These are phyloP conservation scores for Gossypium turneri DNA, from an alignment of 345 rosid species.

Conservation along the genomic window DNA sequence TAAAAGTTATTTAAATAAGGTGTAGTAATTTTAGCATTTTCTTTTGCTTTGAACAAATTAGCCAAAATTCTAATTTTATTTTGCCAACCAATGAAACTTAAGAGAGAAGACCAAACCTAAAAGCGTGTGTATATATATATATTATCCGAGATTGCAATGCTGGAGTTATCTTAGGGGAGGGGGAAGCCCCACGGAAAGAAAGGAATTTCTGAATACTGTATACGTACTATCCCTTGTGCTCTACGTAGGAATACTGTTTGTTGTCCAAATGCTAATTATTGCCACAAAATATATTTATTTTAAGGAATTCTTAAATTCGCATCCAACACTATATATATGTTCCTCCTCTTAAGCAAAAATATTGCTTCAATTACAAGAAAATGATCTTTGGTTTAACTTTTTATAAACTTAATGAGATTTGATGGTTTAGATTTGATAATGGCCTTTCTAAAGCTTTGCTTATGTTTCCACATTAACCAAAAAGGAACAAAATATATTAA, in stretches of 20 bases:
- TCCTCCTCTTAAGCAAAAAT: constrained; percentile 4
- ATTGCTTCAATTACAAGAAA: constrained; percentile 27
- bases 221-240: constrained; percentile 11
- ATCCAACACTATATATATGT: neutral
- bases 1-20: no score
- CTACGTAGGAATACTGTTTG: constrained; percentile 21
- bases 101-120: no score
- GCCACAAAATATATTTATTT: neutral
- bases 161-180: no score
- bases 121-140: no score
- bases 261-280: constrained; percentile 20
- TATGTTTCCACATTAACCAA: constrained; percentile 23
- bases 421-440: constrained; percentile 24
- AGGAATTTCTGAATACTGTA: no score
- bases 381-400: constrained; percentile 12
- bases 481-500: constrained; percentile 9
- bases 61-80: no score
- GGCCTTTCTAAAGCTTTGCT: constrained; percentile 9
- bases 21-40: no score
- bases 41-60: no score
- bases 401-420: constrained; percentile 4
- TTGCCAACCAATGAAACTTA: no score
- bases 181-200: no score
- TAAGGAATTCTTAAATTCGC: neutral
- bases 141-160: no score